Evolutionary conservation across 2,329 filamentous ascomycete genomes (phyloP).

Genomic region (Emergomyces orientalis): DNA sequence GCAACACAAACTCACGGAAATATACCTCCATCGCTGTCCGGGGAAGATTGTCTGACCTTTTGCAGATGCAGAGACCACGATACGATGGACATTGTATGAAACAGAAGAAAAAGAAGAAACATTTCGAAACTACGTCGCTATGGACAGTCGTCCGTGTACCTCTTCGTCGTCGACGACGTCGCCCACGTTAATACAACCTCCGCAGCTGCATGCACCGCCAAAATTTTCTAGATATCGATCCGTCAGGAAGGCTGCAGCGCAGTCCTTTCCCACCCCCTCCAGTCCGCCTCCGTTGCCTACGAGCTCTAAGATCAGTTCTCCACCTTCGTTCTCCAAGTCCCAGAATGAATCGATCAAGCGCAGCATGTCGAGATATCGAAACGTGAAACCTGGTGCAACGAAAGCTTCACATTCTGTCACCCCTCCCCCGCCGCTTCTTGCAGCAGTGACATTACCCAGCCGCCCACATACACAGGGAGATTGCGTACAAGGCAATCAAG

Average conservation of each 20-base stretch:
- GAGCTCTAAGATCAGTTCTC: not conserved
- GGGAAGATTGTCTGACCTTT: not conserved
- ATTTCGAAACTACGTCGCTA: not conserved
- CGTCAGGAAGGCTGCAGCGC: slow-evolving; percentile 37
- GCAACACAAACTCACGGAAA: not conserved
- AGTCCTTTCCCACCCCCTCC: not conserved
- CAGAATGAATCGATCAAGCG: slow-evolving; percentile 23
- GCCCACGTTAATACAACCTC: not conserved
- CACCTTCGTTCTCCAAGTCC: slow-evolving; percentile 11
- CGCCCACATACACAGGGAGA: slow-evolving; percentile 3
- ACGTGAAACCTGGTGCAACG: slow-evolving; percentile 18
- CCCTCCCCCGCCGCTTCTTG: slow-evolving; percentile 10
- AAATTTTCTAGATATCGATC: slow-evolving; percentile 53
- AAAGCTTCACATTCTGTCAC: slow-evolving; percentile 10
- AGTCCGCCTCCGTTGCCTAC: slow-evolving; percentile 16
- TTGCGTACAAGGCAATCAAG: not conserved
- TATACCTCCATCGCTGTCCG: not conserved
- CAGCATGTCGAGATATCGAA: slow-evolving; percentile 33
- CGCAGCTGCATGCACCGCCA: slow-evolving; percentile 17
- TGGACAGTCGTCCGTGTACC: not conserved
- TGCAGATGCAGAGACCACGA: not conserved
- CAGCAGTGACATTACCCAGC: not conserved
- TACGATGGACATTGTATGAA: slow-evolving; percentile 1
- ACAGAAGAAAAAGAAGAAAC: not conserved
- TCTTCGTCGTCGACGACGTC: not conserved